These are phyloP conservation scores for Euphorbia pulcherrima DNA, from an alignment of 345 rosid species.

Conservation along the genomic window DNA sequence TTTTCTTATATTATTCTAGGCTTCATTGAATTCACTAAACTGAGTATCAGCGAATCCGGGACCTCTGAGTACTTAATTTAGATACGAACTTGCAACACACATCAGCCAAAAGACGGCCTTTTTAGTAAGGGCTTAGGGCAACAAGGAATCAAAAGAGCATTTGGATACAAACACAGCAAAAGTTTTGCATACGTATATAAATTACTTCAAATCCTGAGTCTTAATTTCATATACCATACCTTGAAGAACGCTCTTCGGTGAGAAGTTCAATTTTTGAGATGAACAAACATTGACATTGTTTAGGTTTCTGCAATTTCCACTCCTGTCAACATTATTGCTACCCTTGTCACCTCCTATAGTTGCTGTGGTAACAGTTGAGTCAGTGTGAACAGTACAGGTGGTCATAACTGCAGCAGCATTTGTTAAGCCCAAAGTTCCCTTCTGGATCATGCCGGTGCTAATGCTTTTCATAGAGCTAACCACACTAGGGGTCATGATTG, in stretches of 20 bases:
- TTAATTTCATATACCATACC: slow-evolving; percentile 27
- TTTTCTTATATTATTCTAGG: not conserved
- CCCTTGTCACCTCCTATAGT: not conserved
- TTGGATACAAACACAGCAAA: no score
- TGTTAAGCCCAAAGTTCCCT: not conserved
- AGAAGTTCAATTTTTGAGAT: slow-evolving; percentile 36
- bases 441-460: not conserved
- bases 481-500: not conserved
- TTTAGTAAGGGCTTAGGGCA: not conserved
- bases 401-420: not conserved
- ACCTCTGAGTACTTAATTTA: not conserved
- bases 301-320: slow-evolving; percentile 21
- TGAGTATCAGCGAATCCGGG: not conserved
- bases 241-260: slow-evolving; percentile 64
- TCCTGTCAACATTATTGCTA: slow-evolving; percentile 16
- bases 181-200: not conserved
- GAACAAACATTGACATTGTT: slow-evolving; percentile 14
- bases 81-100: not conserved
- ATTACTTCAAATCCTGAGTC: not conserved
- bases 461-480: not conserved
- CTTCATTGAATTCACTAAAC: not conserved
- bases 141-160: not conserved
- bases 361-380: slow-evolving; percentile 1
- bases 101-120: not conserved
- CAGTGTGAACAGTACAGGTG: slow-evolving; percentile 5